Conservation (phyloP, 192 early-diverging fungal species). For the Borealophlyctis nickersoniae region DNA sequence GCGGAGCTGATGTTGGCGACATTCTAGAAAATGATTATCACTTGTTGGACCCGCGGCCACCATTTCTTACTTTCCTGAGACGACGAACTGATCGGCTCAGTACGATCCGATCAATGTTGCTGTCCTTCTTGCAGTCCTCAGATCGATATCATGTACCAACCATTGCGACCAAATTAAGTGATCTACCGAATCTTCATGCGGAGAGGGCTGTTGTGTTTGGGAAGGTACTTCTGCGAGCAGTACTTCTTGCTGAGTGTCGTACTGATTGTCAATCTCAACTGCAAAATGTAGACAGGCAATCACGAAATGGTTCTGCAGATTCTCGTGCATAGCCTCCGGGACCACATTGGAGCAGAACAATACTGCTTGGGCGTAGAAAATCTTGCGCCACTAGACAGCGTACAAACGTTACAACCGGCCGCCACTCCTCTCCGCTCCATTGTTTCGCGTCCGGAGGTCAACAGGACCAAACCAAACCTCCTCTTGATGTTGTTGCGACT, state of each 20-base stretch:
- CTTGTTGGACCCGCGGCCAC: constrained; percentile 7
- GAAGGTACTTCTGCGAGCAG: neutral
- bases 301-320: constrained; percentile 17
- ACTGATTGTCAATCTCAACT: neutral
- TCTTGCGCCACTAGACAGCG: too few relatives aligned
- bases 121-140: constrained; percentile 1
- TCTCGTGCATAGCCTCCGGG: constrained; percentile 16
- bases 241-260: neutral
- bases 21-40: constrained; percentile 19
- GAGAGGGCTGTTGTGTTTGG: constrained; percentile 12
- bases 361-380: constrained; percentile 22
- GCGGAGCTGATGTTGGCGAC: too few relatives aligned
- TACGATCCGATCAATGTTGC: neutral
- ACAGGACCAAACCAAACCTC: too few relatives aligned
- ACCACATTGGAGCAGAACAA: constrained; percentile 30
- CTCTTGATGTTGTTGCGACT: constrained; percentile 20
- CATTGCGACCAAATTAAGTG: neutral
- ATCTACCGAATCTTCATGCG: neutral
- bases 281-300: constrained; percentile 6
- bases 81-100: constrained; percentile 1
- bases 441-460: too few relatives aligned
- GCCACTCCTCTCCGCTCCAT: too few relatives aligned
- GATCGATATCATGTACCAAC: neutral
- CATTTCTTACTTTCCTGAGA: constrained; percentile 6
- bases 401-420: too few relatives aligned